Evolutionary conservation across 1,139 yeast genomes (phyloP).

Genomic region (Pichia sorboxylosa): DNA sequence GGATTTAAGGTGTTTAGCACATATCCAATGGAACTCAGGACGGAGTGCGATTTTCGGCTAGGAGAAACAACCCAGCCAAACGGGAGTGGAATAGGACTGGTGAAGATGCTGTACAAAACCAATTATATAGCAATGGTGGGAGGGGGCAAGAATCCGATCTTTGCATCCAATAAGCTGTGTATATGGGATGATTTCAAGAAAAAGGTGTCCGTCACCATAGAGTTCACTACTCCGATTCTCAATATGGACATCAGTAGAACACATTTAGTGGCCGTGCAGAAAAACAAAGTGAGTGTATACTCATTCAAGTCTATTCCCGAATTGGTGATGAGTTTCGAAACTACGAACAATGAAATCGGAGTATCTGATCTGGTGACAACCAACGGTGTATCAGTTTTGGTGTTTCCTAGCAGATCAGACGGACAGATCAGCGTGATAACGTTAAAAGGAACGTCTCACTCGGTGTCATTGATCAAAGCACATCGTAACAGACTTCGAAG

Average conservation of each 20-base stretch:
- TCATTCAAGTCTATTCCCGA: slow-evolving; percentile 75
- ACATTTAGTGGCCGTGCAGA: slow-evolving; percentile 60
- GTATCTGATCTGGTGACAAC: slow-evolving; percentile 47
- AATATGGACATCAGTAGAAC: slow-evolving; percentile 67
- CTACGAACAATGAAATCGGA: slow-evolving; percentile 57
- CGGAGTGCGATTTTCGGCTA: slow-evolving; percentile 42
- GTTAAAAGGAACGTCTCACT: slow-evolving; percentile 20
- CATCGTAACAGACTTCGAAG: slow-evolving; percentile 64
- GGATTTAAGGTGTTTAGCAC: slow-evolving; percentile 85
- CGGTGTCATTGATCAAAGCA: slow-evolving; percentile 66
- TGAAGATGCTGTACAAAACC: slow-evolving; percentile 79
- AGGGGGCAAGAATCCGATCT: slow-evolving; percentile 71
- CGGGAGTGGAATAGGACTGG: slow-evolving; percentile 52
- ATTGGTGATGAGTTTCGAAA: slow-evolving; percentile 58
- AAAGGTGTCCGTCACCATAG: slow-evolving; percentile 61
- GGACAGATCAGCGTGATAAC: slow-evolving; percentile 80
- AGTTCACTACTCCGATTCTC: slow-evolving; percentile 62
- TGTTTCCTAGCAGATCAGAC: slow-evolving; percentile 55
- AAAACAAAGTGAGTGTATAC: slow-evolving; percentile 58
- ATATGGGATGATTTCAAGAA: slow-evolving; percentile 89
- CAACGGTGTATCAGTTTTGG: slow-evolving; percentile 32
- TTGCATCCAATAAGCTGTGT: slow-evolving; percentile 63
- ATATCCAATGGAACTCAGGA: slow-evolving; percentile 75
- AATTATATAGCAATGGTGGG: slow-evolving; percentile 85
- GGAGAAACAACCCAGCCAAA: not conserved